Base-by-base conservation (phyloP, 805 yeast genomes). In the Metschnikowia cerradonensis region DNA sequence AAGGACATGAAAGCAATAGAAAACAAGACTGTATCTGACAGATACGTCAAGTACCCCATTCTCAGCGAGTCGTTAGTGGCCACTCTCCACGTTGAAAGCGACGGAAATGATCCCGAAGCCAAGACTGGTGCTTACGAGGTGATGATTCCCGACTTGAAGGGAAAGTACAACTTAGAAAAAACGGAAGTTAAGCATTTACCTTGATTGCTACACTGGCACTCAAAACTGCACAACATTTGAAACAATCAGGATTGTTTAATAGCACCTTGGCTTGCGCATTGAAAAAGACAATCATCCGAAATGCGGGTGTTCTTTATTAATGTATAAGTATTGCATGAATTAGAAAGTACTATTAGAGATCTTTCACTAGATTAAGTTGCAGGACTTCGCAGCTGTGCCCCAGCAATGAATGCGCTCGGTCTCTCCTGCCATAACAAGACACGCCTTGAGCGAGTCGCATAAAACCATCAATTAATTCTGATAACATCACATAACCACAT, bases 71-170 rank as follows among this genome's bases (percentile, higher is more conserved):
- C 89, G 6, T 65, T 90, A 41, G 81, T 86, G 3, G 81, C 89
- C 3, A 81, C 88, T 0, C 67, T 90, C 35, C 90, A 85, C 58
- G 86, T 89, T 40, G 97, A 90, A 64, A 75, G 75, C 45, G 84
- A 88, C 53, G 73, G 74, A 13, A 58, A 55, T 2, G 75, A 80
- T 51, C 54, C 69, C 0, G 64, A 71, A 3, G 81, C 87, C 30
- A 67, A 73, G 30, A 83, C 92, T 1, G 74, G 75, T 23, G 84
- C 75, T 36, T 91, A 89, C 66, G 86, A 85, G 60, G 65, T 89
- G 41, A 69, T 84, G 47, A 80, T 91, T 52, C 97, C 97, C 2
- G 76, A 76, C 36, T 68, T 83, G 47, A 59, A 63, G 14, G 76
- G 66, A 3, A 64, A 64, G 35, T 67, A 58, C 42, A 52, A 59